Evolutionary conservation across 495 filamentous ascomycete species (phyloP).

Genomic region (Parathielavia hyrcaniae): DNA sequence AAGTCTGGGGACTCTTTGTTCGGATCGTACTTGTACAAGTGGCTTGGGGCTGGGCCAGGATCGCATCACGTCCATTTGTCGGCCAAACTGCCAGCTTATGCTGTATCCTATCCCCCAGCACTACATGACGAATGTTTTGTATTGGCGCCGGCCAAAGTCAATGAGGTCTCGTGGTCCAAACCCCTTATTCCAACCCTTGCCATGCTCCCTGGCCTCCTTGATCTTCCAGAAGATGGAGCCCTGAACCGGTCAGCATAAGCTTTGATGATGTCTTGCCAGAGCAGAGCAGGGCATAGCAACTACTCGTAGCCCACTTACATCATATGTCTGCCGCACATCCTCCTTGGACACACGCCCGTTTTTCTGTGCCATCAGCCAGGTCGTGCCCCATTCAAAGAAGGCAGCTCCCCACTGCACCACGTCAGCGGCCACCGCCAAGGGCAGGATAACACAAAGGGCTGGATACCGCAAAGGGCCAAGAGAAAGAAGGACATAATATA

Average conservation of each 20-base stretch:
- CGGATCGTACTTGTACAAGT: too few relatives aligned
- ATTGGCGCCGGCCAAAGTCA: background rate
- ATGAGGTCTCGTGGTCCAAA: conserved; percentile 19
- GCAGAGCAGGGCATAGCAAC: too few relatives aligned
- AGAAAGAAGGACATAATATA: conserved; percentile 10
- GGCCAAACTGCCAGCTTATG: too few relatives aligned
- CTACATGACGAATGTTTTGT: background rate
- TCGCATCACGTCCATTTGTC: too few relatives aligned
- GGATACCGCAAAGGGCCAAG: too few relatives aligned
- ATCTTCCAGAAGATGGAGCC: conserved; percentile 32
- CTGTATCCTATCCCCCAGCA: too few relatives aligned
- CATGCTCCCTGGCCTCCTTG: conserved; percentile 22
- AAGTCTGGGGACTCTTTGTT: too few relatives aligned
- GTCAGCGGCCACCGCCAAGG: background rate
- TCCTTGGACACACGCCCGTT: conserved; percentile 44
- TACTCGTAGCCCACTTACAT: conserved; percentile 35
- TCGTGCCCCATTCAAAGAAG: conserved; percentile 43
- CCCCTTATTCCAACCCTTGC: conserved; percentile 29
- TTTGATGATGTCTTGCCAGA: too few relatives aligned
- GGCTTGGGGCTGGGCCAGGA: too few relatives aligned
- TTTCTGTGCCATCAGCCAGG: conserved; percentile 45
- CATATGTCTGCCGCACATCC: conserved; percentile 40
- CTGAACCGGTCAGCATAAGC: background rate
- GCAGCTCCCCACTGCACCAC: conserved; percentile 26
- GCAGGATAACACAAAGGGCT: too few relatives aligned